phyloP scores from a whole-genome alignment of 1,284 basidiomycete genomes.

The Naganishia liquefaciens region DNA sequence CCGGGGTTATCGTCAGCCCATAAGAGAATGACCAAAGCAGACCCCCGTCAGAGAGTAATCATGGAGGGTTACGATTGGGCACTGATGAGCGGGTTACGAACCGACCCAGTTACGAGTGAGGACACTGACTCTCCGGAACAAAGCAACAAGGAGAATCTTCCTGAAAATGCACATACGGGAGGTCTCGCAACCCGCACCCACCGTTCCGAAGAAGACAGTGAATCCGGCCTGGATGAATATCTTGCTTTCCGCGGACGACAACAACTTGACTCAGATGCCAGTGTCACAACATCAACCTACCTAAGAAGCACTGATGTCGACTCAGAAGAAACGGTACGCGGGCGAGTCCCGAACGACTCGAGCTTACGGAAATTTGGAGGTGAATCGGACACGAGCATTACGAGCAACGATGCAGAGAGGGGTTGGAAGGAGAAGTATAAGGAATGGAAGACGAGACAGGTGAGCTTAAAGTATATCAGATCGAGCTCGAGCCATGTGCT shows the following conservation, averaged over 20 bases:
- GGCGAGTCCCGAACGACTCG: neutral
- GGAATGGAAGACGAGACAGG: slow-evolving; percentile 28
- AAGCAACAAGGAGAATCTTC: too few species aligned
- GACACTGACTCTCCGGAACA: neutral
- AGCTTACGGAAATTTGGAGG: too few species aligned
- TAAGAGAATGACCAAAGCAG: slow-evolving; percentile 6
- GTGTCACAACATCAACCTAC: too few species aligned
- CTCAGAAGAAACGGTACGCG: neutral
- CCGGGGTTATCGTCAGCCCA: slow-evolving; percentile 28
- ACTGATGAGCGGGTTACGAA: slow-evolving; percentile 22
- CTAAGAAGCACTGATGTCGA: neutral
- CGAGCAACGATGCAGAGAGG: neutral
- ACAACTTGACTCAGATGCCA: too few species aligned
- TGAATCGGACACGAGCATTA: too few species aligned
- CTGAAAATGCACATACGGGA: too few species aligned
- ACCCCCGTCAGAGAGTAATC: slow-evolving; percentile 13
- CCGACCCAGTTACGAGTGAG: neutral
- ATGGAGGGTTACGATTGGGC: slow-evolving; percentile 31
- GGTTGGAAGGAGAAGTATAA: slow-evolving; percentile 22
- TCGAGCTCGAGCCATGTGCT: neutral
- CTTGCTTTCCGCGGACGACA: neutral
- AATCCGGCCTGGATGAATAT: neutral
- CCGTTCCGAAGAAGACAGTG: slow-evolving; percentile 1
- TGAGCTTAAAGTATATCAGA: neutral
- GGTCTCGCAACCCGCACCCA: too few species aligned